Base-by-base conservation (phyloP, 2,329 filamentous ascomycete genomes). In the Leptographium wingfieldii region DNA sequence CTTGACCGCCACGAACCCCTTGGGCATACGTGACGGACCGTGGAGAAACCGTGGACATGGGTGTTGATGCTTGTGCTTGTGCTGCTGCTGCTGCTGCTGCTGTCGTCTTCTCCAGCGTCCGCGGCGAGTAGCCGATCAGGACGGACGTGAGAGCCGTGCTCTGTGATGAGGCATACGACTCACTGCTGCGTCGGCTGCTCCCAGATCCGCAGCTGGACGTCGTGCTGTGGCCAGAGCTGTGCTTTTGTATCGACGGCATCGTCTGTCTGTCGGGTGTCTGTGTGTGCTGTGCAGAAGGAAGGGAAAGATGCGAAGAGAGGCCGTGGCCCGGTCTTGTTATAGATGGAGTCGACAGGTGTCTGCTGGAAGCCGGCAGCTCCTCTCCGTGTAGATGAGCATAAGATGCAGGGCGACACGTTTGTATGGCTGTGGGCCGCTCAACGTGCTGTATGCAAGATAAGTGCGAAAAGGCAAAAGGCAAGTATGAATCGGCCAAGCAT, bases 71-170 rank as follows among this genome's bases (percentile, higher is more conserved):
- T 46, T 40, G 16, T 53, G 56, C 48, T 49, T 51, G 53, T 12
- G 22, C 7, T 19, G 2, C 5, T 27, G 25, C 22, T 31, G 22
- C 2, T 31, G 22, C 11, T 6, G 29, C 19, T 12, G 52, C 29
- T n/a, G 56, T 12, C 48, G 33, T 31, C 51, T 38, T 66, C 56
- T 65, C 65, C 38, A 75, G 73, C 60, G 74, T 68, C 61, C 69
- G 64, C 1, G 74, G 71, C 62, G 73, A 76, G 55, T 46, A 49
- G 54, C 73, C 72, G 61, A 73, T 72, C 22, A 58, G 22, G 40
- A 76, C 62, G 31, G 77, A 79, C 1, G 76, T 78, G 9, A 75
- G 74, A 14, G 76, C 73, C 31, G 78, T 80, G 65, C 76, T 79
- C 57, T 62, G 62, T 6, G 71, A 70, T 11, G 77, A 78, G 56